These are phyloP conservation scores for Rubroshorea leprosula DNA, from an alignment of 345 rosid genomes.

Conservation along the genomic window DNA sequence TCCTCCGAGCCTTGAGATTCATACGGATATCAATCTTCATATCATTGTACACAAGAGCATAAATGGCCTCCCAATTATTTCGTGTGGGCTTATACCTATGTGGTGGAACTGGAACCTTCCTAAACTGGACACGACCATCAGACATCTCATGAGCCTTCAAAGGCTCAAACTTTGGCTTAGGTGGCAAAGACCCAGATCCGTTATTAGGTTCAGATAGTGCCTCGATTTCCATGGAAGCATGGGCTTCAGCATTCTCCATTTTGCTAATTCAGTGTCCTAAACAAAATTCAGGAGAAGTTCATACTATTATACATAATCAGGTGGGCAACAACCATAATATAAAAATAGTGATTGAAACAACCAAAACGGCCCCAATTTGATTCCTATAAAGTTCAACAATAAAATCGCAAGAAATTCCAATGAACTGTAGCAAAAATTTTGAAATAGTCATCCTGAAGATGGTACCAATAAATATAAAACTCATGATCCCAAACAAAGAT, in stretches of 20 bases:
- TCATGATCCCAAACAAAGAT: too few species aligned
- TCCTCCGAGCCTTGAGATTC: constrained; percentile 80
- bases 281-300: too few species aligned
- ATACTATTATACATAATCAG: too few species aligned
- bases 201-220: constrained; percentile 14
- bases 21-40: constrained; percentile 87
- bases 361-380: too few species aligned
- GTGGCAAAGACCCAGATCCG: constrained; percentile 27
- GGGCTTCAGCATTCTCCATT: constrained; percentile 12
- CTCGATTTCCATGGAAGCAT: constrained; percentile 50
- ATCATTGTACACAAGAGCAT: constrained; percentile 64
- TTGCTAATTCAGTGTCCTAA: background rate
- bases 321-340: too few species aligned
- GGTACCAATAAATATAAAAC: too few species aligned
- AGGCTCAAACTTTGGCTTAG: constrained; percentile 60
- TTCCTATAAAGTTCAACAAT: too few species aligned
- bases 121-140: constrained; percentile 62
- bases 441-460: too few species aligned
- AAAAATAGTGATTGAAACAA: too few species aligned
- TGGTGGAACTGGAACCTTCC: constrained; percentile 70
- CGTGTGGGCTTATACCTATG: constrained; percentile 76
- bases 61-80: constrained; percentile 85
- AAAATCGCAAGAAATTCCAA: too few species aligned
- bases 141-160: constrained; percentile 87
- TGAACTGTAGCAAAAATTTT: too few species aligned